Conservation (phyloP, 164 flowering plant species). For the Pachysandra terminalis region DNA sequence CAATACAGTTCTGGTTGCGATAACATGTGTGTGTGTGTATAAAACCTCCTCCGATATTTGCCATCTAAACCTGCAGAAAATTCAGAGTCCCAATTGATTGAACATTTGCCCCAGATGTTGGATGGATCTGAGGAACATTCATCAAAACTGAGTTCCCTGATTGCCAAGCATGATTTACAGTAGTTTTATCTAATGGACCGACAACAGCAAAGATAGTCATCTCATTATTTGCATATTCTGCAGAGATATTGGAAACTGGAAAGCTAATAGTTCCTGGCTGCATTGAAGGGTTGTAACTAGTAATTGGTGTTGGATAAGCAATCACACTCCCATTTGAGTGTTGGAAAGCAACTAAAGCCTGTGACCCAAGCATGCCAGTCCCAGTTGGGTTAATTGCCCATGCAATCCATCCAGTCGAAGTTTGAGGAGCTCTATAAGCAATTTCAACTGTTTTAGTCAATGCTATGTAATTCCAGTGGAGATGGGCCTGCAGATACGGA, state of each 20-base stretch:
- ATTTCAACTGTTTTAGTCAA: slow-evolving; percentile 27
- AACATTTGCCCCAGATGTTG: slow-evolving; percentile 20
- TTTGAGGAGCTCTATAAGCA: slow-evolving; percentile 49
- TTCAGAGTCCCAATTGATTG: slow-evolving; percentile 27
- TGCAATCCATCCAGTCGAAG: slow-evolving; percentile 46
- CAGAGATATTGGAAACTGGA: slow-evolving; percentile 30
- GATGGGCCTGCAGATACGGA: slow-evolving; percentile 36
- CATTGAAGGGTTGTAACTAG: slow-evolving; percentile 36
- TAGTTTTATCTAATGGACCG: slow-evolving; percentile 28
- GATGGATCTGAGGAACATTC: slow-evolving; percentile 31
- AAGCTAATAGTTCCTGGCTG: slow-evolving; percentile 30
- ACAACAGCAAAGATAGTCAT: slow-evolving; percentile 37
- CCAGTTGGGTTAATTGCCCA: slow-evolving; percentile 44
- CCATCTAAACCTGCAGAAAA: slow-evolving; percentile 18
- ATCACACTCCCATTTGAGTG: slow-evolving; percentile 27
- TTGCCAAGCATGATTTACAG: slow-evolving; percentile 38
- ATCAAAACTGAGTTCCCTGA: slow-evolving; percentile 26
- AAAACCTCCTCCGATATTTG: neutral
- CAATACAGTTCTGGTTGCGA: neutral
- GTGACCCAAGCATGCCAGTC: slow-evolving; percentile 40
- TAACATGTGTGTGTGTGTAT: no score
- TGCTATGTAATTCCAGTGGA: slow-evolving; percentile 45
- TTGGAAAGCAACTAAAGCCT: slow-evolving; percentile 36
- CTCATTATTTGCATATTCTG: slow-evolving; percentile 33
- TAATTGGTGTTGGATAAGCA: slow-evolving; percentile 30